phyloP scores from a whole-genome alignment of 192 early-diverging fungal species.

The Entomortierella lignicola region DNA sequence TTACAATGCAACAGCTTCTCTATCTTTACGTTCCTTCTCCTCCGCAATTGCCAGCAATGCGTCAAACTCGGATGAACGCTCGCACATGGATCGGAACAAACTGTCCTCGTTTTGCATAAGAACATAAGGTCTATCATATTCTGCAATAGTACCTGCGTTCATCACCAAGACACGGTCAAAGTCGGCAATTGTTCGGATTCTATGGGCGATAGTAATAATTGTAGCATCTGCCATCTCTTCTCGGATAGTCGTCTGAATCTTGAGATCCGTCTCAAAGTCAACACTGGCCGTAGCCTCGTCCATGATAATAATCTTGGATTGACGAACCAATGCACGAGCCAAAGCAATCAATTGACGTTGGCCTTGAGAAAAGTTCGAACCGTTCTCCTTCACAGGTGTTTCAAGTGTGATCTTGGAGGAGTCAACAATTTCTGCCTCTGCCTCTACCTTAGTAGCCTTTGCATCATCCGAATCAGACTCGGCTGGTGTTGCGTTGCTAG shows the following conservation, averaged over 20 bases:
- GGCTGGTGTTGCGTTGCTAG: not conserved
- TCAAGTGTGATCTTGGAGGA: conserved; percentile 67
- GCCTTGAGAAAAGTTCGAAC: conserved; percentile 78
- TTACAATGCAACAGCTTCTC: too few species aligned
- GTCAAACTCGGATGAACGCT: conserved; percentile 82
- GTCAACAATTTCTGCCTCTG: conserved; percentile 12
- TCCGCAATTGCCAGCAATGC: conserved; percentile 76
- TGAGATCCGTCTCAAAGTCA: conserved; percentile 84
- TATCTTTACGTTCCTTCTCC: conserved; percentile 28
- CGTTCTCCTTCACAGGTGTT: conserved; percentile 79
- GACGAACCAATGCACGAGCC: conserved; percentile 78
- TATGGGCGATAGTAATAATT: conserved; percentile 89
- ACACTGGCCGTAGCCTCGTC: conserved; percentile 94
- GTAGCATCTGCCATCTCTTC: conserved; percentile 76
- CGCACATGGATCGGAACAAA: conserved; percentile 83
- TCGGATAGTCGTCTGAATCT: conserved; percentile 87
- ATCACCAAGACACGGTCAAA: conserved; percentile 73
- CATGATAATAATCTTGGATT: conserved; percentile 75
- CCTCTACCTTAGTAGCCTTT: conserved; percentile 1
- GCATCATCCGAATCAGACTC: too few species aligned
- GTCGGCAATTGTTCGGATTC: conserved; percentile 81
- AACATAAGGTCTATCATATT: conserved; percentile 83
- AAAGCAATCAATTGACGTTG: conserved; percentile 79
- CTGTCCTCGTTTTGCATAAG: conserved; percentile 74
- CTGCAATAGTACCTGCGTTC: conserved; percentile 80